Base-by-base conservation (phyloP, 1,139 yeast species). In the Groenewaldozyma auringiensis region DNA sequence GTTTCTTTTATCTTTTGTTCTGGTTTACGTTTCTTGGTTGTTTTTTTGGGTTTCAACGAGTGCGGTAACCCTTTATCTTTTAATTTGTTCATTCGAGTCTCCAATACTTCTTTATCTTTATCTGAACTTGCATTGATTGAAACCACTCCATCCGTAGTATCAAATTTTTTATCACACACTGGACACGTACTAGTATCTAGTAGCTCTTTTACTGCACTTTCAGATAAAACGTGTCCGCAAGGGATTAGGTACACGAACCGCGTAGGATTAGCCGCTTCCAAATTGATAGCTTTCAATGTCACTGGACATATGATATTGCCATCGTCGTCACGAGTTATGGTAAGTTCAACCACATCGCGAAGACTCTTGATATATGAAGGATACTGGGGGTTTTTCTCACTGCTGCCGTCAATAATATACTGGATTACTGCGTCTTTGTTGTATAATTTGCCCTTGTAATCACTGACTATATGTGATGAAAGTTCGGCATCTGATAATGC, bases 361-460 rank as follows among this genome's bases (percentile, higher is more conserved):
- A 25, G 29, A 25, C 29, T 25, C 9, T 6, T 25, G 6, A 25
- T 11, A 25, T 46, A 71, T 71, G 6, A 75, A 44, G 2, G 70
- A 62, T 21, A 56, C 66, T 16, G 83, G 11, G 29, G 29, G 83
- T 1, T 53, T 47, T 8, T 72, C 63, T 21, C 61, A 53, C 4
- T 52, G 6, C 6, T 6, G 16, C 17, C 36, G 22, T 66, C 67
- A 2, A 83, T 60, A 16, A 84, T 60, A 59, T 74, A 71, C 55
- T 81, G 83, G 13, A 88, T 55, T 0, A 85, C 62, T 33, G 81
- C 68, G 50, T 83, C 88, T 54, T 84, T 85, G 53, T 80, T 76
- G 61, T 76, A 84, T n/a, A 88, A 57, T 32, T 69, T 62, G 0
- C 96, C 96, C 48, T 67, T 67, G 59, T 71, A 82, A 63, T 87